Evolutionary conservation across 805 yeast genomes (phyloP).

Genomic region (Ogataea haglerorum): DNA sequence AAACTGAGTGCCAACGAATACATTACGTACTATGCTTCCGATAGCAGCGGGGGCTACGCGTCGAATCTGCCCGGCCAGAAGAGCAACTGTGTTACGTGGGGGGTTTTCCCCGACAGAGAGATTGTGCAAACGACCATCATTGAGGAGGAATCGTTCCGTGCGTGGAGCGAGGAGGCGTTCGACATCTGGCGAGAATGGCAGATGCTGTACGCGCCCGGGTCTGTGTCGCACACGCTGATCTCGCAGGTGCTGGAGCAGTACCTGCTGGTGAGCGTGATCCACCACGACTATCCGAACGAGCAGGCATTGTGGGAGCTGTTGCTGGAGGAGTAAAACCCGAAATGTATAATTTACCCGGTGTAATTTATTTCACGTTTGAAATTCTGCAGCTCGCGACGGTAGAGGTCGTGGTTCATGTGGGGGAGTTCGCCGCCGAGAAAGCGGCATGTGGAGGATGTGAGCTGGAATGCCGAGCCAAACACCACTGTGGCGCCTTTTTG

Average conservation of each 20-base stretch:
- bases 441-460: slow-evolving; percentile 19
- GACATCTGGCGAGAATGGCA: slow-evolving; percentile 92
- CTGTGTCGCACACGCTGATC: slow-evolving; percentile 59
- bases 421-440: slow-evolving; percentile 31
- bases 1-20: slow-evolving; percentile 46
- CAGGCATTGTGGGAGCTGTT: slow-evolving; percentile 74
- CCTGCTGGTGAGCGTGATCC: slow-evolving; percentile 78
- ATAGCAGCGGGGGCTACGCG: slow-evolving; percentile 50
- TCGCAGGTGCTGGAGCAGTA: slow-evolving; percentile 58
- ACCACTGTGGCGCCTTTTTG: slow-evolving; percentile 44
- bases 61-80: slow-evolving; percentile 55
- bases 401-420: slow-evolving; percentile 25
- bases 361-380: slow-evolving; percentile 32
- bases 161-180: slow-evolving; percentile 97
- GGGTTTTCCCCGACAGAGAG: slow-evolving; percentile 89
- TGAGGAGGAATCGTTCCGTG: slow-evolving; percentile 87
- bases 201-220: slow-evolving; percentile 60
- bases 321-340: slow-evolving; percentile 25
- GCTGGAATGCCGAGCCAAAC: slow-evolving; percentile 44
- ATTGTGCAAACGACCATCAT: slow-evolving; percentile 89
- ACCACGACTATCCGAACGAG: slow-evolving; percentile 76
- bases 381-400: slow-evolving; percentile 36
- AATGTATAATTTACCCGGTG: slow-evolving; percentile 7
- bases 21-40: slow-evolving; percentile 75
- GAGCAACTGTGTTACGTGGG: slow-evolving; percentile 95